A percentile compares a stretch with the other conserved stretches of the same genome.
Evolutionary conservation across 208 protist species (phyloP).

Genomic region (Leishmania major): DNA sequence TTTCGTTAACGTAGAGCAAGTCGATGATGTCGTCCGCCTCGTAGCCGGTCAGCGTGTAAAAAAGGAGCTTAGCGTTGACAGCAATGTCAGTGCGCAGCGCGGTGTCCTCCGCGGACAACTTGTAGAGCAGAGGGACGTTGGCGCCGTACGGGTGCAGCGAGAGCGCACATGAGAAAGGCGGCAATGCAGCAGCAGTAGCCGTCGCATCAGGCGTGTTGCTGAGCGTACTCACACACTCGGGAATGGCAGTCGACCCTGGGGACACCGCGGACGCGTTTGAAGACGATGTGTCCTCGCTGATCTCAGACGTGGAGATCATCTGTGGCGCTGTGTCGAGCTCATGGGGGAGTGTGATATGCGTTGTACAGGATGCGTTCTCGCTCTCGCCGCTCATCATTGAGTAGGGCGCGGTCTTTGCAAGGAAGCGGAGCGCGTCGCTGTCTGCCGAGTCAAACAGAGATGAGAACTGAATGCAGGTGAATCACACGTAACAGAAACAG

Average conservation of each 20-base stretch:
- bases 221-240: conserved; percentile 18
- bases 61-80: conserved; percentile 14
- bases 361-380: background rate
- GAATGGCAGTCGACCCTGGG: conserved; percentile 6
- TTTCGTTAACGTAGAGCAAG: conserved; percentile 29
- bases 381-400: background rate
- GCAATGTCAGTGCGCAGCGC: conserved; percentile 19
- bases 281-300: conserved; percentile 5
- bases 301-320: conserved; percentile 10
- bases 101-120: conserved; percentile 17
- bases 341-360: conserved; percentile 14
- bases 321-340: conserved; percentile 12
- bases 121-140: conserved; percentile 7
- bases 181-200: background rate
- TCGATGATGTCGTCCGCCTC: conserved; percentile 45
- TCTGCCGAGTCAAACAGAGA: background rate
- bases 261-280: conserved; percentile 8
- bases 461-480: background rate
- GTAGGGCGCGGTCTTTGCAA: background rate
- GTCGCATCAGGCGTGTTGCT: conserved; percentile 12
- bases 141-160: background rate
- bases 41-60: conserved; percentile 29
- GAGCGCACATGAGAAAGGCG: background rate
- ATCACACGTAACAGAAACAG: background rate
- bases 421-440: background rate